Evolutionary conservation across 306 rosid species (phyloP).

Genomic region (Casuarina cunninghamiana): DNA sequence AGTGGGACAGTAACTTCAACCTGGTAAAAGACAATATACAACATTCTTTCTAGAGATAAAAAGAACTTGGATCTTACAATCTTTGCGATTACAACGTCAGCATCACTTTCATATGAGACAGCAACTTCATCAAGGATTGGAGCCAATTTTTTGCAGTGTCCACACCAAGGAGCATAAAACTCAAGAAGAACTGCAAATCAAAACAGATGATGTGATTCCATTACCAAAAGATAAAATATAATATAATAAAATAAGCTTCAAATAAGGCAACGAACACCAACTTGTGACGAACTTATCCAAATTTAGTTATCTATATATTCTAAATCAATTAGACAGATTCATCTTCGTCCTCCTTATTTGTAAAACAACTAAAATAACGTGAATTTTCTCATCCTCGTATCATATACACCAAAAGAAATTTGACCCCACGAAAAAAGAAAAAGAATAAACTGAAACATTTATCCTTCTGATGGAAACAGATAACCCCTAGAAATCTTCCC

Average conservation of each 20-base stretch:
- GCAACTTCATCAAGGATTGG: slow-evolving; percentile 95
- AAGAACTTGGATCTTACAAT: slow-evolving; percentile 49
- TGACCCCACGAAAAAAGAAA: not conserved
- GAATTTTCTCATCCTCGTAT: not conserved
- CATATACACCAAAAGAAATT: not conserved
- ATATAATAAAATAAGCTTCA: not conserved
- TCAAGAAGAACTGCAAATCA: slow-evolving; percentile 70
- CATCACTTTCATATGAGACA: slow-evolving; percentile 60
- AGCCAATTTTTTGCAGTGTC: slow-evolving; percentile 89
- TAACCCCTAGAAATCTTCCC: not conserved
- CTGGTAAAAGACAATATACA: slow-evolving; percentile 4
- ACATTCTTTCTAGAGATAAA: not conserved
- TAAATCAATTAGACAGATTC: not conserved
- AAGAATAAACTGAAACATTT: not conserved
- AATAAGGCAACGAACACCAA: not conserved
- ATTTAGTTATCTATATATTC: not conserved
- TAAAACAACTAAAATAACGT: not conserved
- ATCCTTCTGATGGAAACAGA: not conserved
- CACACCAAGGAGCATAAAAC: slow-evolving; percentile 98
- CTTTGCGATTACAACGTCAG: slow-evolving; percentile 74
- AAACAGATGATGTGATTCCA: slow-evolving; percentile 11
- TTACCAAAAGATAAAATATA: not conserved
- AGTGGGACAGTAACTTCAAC: not conserved
- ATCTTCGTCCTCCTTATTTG: not conserved
- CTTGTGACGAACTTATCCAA: not conserved